Evolutionary conservation across 495 filamentous ascomycete genomes (phyloP).

Genomic region (Platismatia glauca): DNA sequence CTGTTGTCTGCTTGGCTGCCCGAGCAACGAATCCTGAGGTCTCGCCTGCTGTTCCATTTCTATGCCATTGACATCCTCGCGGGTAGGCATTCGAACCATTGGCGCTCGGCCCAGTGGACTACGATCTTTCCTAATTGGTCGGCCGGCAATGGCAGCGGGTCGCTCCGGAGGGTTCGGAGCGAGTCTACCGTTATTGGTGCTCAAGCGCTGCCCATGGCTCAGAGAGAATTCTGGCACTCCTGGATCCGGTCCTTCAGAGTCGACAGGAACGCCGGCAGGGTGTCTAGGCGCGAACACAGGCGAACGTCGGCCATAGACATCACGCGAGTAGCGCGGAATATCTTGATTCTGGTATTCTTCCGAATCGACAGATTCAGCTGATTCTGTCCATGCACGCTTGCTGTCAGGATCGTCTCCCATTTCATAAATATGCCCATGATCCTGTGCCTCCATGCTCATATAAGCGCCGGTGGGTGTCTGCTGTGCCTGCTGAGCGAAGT

Average conservation of each 20-base stretch:
- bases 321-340: conserved; percentile 8
- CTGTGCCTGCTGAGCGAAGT: conserved; percentile 56
- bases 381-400: conserved; percentile 15
- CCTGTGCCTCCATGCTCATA: conserved; percentile 35
- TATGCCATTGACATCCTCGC: background rate
- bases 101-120: conserved; percentile 12
- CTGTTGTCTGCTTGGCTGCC: conserved; percentile 1
- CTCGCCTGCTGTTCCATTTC: conserved; percentile 8
- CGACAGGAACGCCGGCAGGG: conserved; percentile 6
- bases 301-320: background rate
- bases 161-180: background rate
- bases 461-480: conserved; percentile 43
- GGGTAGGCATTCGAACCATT: conserved; percentile 10
- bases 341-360: conserved; percentile 12
- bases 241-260: background rate
- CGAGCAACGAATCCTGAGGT: background rate
- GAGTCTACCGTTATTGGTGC: background rate
- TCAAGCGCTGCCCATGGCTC: background rate
- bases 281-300: conserved; percentile 15
- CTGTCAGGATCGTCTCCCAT: conserved; percentile 36
- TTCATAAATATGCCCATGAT: conserved; percentile 43
- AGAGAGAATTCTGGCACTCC: conserved; percentile 1
- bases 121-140: background rate
- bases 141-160: background rate
- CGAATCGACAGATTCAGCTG: conserved; percentile 9